A percentile compares a stretch with the other conserved stretches of the same genome.
phyloP scores from a whole-genome alignment of 495 filamentous ascomycete genomes.

The Penicillium manginii region DNA sequence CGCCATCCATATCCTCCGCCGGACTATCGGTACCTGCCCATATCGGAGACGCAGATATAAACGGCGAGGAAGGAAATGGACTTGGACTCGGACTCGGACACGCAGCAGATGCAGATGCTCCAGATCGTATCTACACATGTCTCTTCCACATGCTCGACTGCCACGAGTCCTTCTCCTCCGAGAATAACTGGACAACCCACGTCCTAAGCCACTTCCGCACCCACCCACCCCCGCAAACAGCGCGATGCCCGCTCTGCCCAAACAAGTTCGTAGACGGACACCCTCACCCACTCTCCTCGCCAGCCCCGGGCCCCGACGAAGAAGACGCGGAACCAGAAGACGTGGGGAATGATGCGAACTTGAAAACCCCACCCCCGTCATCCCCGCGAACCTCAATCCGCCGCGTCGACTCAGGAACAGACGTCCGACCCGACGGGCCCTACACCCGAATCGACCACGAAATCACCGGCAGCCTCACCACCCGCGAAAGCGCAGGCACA shows the following conservation, averaged over 20 bases:
- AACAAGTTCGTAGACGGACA: constrained; percentile 35
- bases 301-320: constrained; percentile 2
- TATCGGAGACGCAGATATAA: neutral
- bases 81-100: neutral
- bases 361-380: too few relatives aligned
- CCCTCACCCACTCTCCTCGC: constrained; percentile 7
- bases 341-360: too few relatives aligned
- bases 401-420: neutral
- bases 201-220: constrained; percentile 49
- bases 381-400: neutral
- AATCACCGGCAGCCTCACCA: neutral
- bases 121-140: constrained; percentile 35
- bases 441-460: neutral
- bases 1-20: constrained; percentile 13
- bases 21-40: neutral
- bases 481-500: constrained; percentile 13
- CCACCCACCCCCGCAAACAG: constrained; percentile 40
- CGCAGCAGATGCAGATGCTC: neutral
- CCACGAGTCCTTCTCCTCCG: constrained; percentile 41
- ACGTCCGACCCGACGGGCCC: neutral
- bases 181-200: constrained; percentile 44
- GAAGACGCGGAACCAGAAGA: neutral
- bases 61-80: neutral
- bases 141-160: constrained; percentile 51
- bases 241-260: constrained; percentile 46